These are phyloP conservation scores for Phytophthora multivora DNA, from an alignment of 352 stramenopile species.

Conservation along the genomic window DNA sequence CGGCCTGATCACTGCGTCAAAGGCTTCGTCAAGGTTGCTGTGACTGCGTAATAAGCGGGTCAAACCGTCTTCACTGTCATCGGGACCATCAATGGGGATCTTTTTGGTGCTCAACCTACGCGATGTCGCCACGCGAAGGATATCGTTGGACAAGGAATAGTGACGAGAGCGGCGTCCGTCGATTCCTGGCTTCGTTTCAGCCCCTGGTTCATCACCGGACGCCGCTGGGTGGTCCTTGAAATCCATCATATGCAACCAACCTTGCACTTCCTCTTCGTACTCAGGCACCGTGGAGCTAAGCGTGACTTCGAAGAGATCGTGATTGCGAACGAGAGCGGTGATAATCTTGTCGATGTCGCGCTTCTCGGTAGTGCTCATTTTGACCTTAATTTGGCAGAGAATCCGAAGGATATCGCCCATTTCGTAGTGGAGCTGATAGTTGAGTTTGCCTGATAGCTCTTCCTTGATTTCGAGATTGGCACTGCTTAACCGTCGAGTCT, in stretches of 20 bases:
- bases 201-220: constrained; percentile 1
- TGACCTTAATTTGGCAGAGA: constrained; percentile 71
- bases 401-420: constrained; percentile 78
- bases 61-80: constrained; percentile 30
- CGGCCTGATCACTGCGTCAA: constrained; percentile 5
- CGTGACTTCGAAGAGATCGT: constrained; percentile 67
- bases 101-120: constrained; percentile 41
- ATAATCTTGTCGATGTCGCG: constrained; percentile 75
- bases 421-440: constrained; percentile 74
- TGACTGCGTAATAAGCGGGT: constrained; percentile 11
- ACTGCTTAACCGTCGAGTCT: constrained; percentile 64
- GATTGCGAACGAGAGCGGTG: constrained; percentile 65
- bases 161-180: constrained; percentile 22
- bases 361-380: constrained; percentile 53
- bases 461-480: constrained; percentile 76
- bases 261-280: constrained; percentile 72
- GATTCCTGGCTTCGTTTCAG: constrained; percentile 4
- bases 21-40: constrained; percentile 9
- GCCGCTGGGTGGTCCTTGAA: constrained; percentile 38
- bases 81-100: constrained; percentile 10
- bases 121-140: constrained; percentile 44
- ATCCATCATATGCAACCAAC: constrained; percentile 77
- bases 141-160: constrained; percentile 36
- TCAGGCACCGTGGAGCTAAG: constrained; percentile 58
- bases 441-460: constrained; percentile 61